These are phyloP conservation scores for Agrostemma githago DNA, from an alignment of 148 eudicot genomes.

Conservation along the genomic window DNA sequence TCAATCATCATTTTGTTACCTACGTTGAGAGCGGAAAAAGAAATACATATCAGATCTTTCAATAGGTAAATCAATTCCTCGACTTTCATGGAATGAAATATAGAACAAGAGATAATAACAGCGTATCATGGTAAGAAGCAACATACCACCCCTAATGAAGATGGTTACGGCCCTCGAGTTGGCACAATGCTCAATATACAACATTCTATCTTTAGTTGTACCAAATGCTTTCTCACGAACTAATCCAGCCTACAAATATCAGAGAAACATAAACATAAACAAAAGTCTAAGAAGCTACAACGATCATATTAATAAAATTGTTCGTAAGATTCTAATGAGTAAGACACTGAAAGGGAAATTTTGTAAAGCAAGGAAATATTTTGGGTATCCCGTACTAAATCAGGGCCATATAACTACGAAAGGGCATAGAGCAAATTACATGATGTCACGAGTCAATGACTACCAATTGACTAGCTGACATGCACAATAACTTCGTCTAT, in stretches of 20 bases:
- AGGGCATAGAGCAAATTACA: too few species aligned
- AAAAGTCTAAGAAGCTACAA: too few species aligned
- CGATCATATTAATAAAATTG: too few species aligned
- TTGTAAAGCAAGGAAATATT: too few species aligned
- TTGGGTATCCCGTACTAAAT: too few species aligned
- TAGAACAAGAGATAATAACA: neutral
- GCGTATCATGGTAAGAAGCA: neutral
- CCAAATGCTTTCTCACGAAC: conserved; percentile 95
- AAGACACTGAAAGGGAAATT: too few species aligned
- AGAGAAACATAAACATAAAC: neutral
- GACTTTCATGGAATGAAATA: neutral
- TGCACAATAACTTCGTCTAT: too few species aligned
- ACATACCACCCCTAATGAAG: conserved; percentile 92
- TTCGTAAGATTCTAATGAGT: too few species aligned
- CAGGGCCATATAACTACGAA: too few species aligned
- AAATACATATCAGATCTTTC: neutral
- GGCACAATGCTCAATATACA: conserved; percentile 95
- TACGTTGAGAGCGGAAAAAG: conserved; percentile 22
- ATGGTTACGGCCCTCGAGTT: conserved; percentile 94
- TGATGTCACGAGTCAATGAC: too few species aligned
- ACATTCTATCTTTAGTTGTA: conserved; percentile 91
- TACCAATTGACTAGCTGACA: too few species aligned
- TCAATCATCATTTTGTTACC: conserved; percentile 99
- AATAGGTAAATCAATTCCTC: neutral
- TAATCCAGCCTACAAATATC: conserved; percentile 70